Percentiles rank a stretch among this genome's conserved stretches.
These are phyloP conservation scores for Gaeumannomyces tritici DNA, from an alignment of 2,329 filamentous ascomycete genomes.

Conservation along the genomic window DNA sequence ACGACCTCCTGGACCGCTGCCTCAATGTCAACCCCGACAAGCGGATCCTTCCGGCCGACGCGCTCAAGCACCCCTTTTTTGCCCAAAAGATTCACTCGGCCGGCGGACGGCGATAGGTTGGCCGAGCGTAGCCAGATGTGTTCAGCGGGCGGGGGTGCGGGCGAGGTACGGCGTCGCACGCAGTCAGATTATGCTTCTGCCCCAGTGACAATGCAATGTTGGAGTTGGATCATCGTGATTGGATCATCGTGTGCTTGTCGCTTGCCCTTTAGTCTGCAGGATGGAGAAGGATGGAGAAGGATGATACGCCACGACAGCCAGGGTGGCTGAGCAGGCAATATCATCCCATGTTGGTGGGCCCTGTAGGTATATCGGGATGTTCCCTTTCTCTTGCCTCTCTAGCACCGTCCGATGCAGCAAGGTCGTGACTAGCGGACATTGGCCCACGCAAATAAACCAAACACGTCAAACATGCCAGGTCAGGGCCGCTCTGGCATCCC, in stretches of 20 bases:
- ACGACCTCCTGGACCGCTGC: slow-evolving; percentile 82
- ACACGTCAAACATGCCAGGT: background rate
- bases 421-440: background rate
- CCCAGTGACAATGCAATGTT: background rate
- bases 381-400: background rate
- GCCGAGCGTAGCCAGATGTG: background rate
- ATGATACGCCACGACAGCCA: background rate
- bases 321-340: background rate
- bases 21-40: slow-evolving; percentile 87
- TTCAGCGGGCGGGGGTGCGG: background rate
- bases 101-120: background rate
- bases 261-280: background rate
- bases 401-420: background rate
- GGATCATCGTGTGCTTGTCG: background rate
- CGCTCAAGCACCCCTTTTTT: slow-evolving; percentile 84
- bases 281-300: background rate
- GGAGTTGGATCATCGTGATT: background rate
- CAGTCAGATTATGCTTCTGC: background rate
- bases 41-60: slow-evolving; percentile 77
- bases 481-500: background rate
- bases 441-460: background rate
- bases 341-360: background rate
- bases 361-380: background rate
- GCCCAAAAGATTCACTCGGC: slow-evolving; percentile 25
- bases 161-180: background rate